Evolutionary conservation across 345 rosid genomes (phyloP).

Genomic region (Boechera divaricarpa): DNA sequence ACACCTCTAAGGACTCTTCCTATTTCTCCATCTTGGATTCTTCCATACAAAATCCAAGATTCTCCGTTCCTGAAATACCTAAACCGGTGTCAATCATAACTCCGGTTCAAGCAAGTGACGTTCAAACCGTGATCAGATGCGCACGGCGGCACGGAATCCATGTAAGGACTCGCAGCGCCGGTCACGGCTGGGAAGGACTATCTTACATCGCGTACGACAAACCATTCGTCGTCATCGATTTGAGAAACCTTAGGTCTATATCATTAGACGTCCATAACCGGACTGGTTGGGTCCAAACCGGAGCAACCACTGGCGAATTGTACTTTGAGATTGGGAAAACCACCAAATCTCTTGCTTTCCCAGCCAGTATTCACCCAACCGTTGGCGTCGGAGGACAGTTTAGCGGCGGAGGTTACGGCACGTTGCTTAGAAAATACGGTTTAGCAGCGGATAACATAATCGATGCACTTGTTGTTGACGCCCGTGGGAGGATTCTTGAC

Average conservation of each 20-base stretch:
- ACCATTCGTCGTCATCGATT: constrained; percentile 57
- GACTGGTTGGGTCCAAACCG: constrained; percentile 65
- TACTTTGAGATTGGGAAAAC: constrained; percentile 55
- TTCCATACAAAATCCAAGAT: constrained; percentile 37
- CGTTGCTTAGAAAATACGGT: constrained; percentile 57
- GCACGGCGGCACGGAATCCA: constrained; percentile 44
- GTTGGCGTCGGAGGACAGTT: constrained; percentile 55
- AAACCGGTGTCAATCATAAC: constrained; percentile 49
- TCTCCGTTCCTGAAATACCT: constrained; percentile 27
- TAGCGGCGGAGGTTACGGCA: constrained; percentile 57
- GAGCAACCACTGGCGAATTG: constrained; percentile 58
- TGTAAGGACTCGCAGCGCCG: constrained; percentile 52
- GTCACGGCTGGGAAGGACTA: constrained; percentile 60
- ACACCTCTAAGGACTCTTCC: constrained; percentile 30
- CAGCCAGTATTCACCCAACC: constrained; percentile 51
- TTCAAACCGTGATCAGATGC: constrained; percentile 50
- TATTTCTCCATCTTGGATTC: constrained; percentile 35
- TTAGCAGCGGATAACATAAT: constrained; percentile 55
- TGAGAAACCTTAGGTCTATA: constrained; percentile 50
- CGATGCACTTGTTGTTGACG: constrained; percentile 52
- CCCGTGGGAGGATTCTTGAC: constrained; percentile 52
- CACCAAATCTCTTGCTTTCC: constrained; percentile 52
- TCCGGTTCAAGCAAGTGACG: constrained; percentile 46
- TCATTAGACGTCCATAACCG: constrained; percentile 42
- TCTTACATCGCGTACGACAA: constrained; percentile 48